Percentiles rank a stretch among this genome's conserved stretches.
Evolutionary conservation across 306 rosid genomes (phyloP).

Genomic region (Gastrolobium villosum): DNA sequence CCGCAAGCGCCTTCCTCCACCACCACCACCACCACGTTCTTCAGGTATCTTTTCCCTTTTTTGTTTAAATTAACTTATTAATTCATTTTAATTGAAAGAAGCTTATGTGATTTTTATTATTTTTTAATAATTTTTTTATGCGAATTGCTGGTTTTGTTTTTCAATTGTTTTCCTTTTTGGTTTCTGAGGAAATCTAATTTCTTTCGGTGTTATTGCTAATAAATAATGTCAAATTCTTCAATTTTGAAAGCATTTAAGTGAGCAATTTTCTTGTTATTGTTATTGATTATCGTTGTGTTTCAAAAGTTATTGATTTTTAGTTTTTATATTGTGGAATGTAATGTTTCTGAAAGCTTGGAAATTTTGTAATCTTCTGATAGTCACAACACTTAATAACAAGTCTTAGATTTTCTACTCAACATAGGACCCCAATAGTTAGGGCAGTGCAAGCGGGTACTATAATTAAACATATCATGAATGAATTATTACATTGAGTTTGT

Average conservation of each 20-base stretch:
- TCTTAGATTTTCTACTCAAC: background rate
- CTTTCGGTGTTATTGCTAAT: background rate
- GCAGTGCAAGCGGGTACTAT: background rate
- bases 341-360: slow-evolving; percentile 21
- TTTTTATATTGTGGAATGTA: too few species aligned
- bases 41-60: slow-evolving; percentile 47
- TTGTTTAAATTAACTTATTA: background rate
- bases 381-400: background rate
- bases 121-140: background rate
- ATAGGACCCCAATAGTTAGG: background rate
- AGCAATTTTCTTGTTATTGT: too few species aligned
- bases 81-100: slow-evolving; percentile 1
- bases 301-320: too few species aligned
- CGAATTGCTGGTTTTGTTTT: background rate
- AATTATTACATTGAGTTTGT: background rate
- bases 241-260: background rate
- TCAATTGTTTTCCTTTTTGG: background rate
- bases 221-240: slow-evolving; percentile 1
- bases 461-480: background rate
- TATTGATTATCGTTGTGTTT: too few species aligned
- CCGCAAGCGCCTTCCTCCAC: slow-evolving; percentile 74
- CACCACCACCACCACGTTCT: background rate
- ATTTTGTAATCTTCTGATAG: background rate
- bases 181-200: background rate
- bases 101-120: background rate